Base-by-base conservation (phyloP, 805 yeast species). In the Millerozyma miso region DNA sequence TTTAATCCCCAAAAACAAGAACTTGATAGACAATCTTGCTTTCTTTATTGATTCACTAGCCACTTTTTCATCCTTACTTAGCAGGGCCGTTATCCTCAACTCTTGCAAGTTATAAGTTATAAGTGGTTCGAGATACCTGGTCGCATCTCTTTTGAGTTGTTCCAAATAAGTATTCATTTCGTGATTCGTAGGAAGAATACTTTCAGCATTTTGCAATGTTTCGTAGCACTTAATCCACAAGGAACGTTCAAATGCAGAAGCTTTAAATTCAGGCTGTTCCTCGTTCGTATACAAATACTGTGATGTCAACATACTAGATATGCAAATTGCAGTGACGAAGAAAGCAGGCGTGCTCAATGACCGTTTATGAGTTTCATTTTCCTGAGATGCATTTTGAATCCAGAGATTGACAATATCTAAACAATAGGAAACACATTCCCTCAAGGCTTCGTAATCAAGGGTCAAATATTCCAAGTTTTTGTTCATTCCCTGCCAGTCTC, bases 341-440 rank as follows among this genome's bases (percentile, higher is more conserved):
- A 83, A 84, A 19, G 84, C 84, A 1, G 93, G 93, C 0, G 91
- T 83, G 49, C 88, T 68, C 26, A 83, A 73, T 1, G 87, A 79
- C 0, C 85, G 79, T 55, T 79, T 77, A 48, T 79, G 82, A 0
- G 85, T 81, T 56, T 83, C 84, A 40, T 77, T 76, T 20, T 75
- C 76, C 39, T 80, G 77, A 2, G 83, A 75, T n/a, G 83, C 80
- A 39, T 83, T 79, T 48, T 80, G 84, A 38, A 79, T 78, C 95
- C 93, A 85, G 33, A 84, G 63, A 45, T 80, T 76, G 42, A 85
- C 67, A 20, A 84, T 76, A 46, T 75, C 81, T 35, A 81, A 55
- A 1, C 83, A 76, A 50, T 78, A 74, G 34, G 70, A 71, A 2
- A 82, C 71, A 7, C 85, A 77, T 54, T 83, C 89, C 39, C 83